Conservation (phyloP, 176 grass and related monocot genomes). For the Oryza glaberrima region DNA sequence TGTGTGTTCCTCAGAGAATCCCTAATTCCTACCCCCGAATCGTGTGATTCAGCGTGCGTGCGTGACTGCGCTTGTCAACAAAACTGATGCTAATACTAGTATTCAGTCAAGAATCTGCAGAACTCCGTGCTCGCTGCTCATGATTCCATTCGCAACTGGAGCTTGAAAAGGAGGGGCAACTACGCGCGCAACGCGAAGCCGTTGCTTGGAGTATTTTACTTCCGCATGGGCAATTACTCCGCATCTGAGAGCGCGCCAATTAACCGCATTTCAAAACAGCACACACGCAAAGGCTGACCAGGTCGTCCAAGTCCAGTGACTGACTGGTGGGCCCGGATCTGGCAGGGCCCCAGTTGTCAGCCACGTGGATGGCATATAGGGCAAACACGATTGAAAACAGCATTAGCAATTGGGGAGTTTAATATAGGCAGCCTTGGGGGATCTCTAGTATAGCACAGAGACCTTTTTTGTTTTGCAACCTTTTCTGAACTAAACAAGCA, state of each 20-base stretch:
- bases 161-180: slow-evolving; percentile 30
- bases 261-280: neutral
- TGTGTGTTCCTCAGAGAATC: neutral
- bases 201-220: slow-evolving; percentile 6
- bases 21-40: neutral
- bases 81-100: neutral
- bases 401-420: neutral
- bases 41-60: neutral
- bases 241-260: neutral
- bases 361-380: neutral
- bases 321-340: neutral
- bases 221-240: neutral
- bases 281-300: too few species aligned
- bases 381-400: too few species aligned
- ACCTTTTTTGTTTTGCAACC: neutral
- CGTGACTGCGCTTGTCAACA: neutral
- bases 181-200: slow-evolving; percentile 30
- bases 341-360: neutral
- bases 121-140: slow-evolving; percentile 34
- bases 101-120: slow-evolving; percentile 35
- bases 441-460: neutral
- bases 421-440: neutral
- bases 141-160: neutral
- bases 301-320: neutral
- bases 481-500: neutral